Evolutionary conservation across 2,329 filamentous ascomycete genomes (phyloP).

Genomic region (Metarhizium brunneum): DNA sequence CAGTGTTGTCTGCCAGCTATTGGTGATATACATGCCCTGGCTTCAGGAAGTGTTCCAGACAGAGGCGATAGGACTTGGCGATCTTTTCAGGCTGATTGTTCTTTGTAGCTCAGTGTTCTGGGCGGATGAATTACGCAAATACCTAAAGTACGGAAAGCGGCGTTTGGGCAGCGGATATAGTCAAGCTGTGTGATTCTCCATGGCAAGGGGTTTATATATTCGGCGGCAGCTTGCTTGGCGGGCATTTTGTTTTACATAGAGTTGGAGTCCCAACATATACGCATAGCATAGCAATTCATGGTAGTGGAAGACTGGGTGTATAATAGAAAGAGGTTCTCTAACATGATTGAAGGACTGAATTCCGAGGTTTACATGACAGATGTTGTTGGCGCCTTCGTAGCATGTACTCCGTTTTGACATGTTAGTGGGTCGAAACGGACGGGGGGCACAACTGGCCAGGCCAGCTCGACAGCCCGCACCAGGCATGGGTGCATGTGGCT

Average conservation of each 20-base stretch:
- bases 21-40: constrained; percentile 92
- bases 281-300: not conserved
- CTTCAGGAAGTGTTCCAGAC: constrained; percentile 95
- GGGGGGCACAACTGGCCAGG: too few relatives aligned
- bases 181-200: constrained; percentile 44
- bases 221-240: not conserved
- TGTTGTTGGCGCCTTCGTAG: too few relatives aligned
- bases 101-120: constrained; percentile 89
- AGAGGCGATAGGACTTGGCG: constrained; percentile 65
- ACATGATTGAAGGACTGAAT: not conserved
- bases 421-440: too few relatives aligned
- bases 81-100: constrained; percentile 62
- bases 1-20: constrained; percentile 73
- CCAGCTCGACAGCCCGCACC: too few relatives aligned
- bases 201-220: not conserved
- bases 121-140: constrained; percentile 88
- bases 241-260: not conserved
- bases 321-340: not conserved
- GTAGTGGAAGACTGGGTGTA: not conserved
- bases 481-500: too few relatives aligned
- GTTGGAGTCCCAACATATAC: not conserved
- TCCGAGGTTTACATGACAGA: too few relatives aligned
- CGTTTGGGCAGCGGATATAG: constrained; percentile 54
- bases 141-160: constrained; percentile 51
- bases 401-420: too few relatives aligned